A percentile compares a stretch with the other conserved stretches of the same genome.
These are phyloP conservation scores for Pachysolen tannophilus DNA, from an alignment of 805 yeast genomes.

Conservation along the genomic window DNA sequence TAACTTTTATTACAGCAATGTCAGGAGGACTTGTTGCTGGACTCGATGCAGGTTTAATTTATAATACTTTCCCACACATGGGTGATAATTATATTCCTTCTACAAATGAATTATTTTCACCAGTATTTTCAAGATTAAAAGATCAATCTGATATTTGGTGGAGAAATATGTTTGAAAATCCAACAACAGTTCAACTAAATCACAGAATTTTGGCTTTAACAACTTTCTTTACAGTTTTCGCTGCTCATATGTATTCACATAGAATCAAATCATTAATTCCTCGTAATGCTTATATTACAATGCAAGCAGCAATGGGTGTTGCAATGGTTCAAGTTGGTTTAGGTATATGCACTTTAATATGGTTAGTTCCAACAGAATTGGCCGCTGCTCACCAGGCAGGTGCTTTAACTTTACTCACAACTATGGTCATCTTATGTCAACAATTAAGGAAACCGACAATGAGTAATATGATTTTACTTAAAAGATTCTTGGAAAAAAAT, in stretches of 20 bases:
- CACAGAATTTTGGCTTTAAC: slow-evolving; percentile 83
- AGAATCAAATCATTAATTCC: slow-evolving; percentile 51
- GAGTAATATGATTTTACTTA: slow-evolving; percentile 21
- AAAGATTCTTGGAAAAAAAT: slow-evolving; percentile 17
- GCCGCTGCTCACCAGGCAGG: slow-evolving; percentile 98
- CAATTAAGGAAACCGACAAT: slow-evolving; percentile 48
- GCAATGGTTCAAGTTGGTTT: slow-evolving; percentile 76
- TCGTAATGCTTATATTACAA: slow-evolving; percentile 41
- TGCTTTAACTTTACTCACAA: slow-evolving; percentile 80
- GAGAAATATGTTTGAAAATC: slow-evolving; percentile 93
- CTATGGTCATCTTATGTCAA: slow-evolving; percentile 56
- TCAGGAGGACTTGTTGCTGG: slow-evolving; percentile 99
- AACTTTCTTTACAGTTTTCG: slow-evolving; percentile 66
- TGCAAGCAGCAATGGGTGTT: slow-evolving; percentile 72
- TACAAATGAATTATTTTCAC: slow-evolving; percentile 67
- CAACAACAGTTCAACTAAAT: slow-evolving; percentile 87
- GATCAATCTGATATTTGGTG: slow-evolving; percentile 74
- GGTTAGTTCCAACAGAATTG: slow-evolving; percentile 83
- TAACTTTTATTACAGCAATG: slow-evolving; percentile 88
- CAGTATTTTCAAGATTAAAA: slow-evolving; percentile 55
- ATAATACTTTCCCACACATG: slow-evolving; percentile 96
- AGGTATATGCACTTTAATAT: slow-evolving; percentile 81
- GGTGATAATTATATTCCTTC: slow-evolving; percentile 79
- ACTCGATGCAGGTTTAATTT: slow-evolving; percentile 92
- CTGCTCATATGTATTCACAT: slow-evolving; percentile 60